Percentiles rank a stretch among this genome's conserved stretches.
Conservation (phyloP, 2,329 filamentous ascomycete species). For the Sordariomycetes sp. region DNA sequence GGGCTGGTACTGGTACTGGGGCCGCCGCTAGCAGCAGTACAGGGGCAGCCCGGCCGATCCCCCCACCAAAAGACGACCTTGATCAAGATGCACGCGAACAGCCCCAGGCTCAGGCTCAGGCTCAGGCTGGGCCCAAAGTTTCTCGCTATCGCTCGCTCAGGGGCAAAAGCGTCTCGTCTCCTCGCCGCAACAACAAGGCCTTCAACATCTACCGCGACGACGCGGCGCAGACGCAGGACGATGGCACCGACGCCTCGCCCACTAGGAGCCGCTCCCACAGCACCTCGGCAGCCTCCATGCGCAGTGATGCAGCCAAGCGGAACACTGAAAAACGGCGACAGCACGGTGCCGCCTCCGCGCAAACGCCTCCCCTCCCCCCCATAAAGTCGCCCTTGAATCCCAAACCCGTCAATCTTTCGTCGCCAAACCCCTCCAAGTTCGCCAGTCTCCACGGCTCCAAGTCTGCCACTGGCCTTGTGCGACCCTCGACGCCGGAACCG, state of each 20-base stretch:
- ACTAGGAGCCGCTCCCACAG: neutral
- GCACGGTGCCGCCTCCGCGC: neutral
- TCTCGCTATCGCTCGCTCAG: conserved; percentile 23
- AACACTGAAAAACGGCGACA: neutral
- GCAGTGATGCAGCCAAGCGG: conserved; percentile 3
- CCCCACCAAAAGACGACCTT: conserved; percentile 8
- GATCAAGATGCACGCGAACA: neutral
- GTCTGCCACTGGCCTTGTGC: neutral
- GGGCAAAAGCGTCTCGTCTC: conserved; percentile 23
- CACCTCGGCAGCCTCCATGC: neutral
- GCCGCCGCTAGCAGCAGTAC: too few species aligned
- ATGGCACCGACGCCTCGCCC: neutral
- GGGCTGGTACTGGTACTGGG: too few species aligned
- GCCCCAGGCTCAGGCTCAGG: conserved; percentile 9
- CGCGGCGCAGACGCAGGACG: neutral
- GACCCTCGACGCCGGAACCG: neutral
- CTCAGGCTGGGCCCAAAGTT: conserved; percentile 4
- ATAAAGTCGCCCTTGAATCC: neutral
- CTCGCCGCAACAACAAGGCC: conserved; percentile 7
- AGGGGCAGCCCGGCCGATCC: too few species aligned
- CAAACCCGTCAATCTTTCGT: neutral
- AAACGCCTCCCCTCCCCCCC: neutral
- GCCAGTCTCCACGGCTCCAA: neutral
- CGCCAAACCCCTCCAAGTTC: neutral
- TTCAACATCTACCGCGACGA: conserved; percentile 20